Percentiles rank a stretch among this genome's conserved stretches.
phyloP scores from a whole-genome alignment of 2,329 filamentous ascomycete genomes.

The Alternaria burnsii region DNA sequence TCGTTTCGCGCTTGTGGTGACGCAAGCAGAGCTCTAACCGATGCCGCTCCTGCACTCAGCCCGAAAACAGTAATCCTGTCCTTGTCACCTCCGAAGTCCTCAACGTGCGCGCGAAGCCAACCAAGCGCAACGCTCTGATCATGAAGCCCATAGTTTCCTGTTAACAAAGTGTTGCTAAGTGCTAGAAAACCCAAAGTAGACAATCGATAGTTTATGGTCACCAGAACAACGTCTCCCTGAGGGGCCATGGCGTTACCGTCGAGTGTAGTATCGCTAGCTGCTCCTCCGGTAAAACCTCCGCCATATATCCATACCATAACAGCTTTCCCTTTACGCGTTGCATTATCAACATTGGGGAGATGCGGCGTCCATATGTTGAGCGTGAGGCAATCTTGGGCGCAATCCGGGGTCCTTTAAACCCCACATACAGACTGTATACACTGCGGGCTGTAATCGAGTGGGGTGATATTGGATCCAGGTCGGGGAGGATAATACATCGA shows the following conservation, averaged over 20 bases:
- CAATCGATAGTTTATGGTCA: slow-evolving; percentile 56
- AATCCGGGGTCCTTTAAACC: slow-evolving; percentile 18
- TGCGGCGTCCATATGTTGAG: slow-evolving; percentile 52
- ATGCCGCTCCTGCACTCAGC: slow-evolving; percentile 48
- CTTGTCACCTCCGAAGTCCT: slow-evolving; percentile 48
- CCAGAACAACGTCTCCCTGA: slow-evolving; percentile 57
- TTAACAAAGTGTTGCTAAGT: slow-evolving; percentile 53
- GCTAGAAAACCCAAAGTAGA: slow-evolving; percentile 48
- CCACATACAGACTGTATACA: slow-evolving; percentile 53
- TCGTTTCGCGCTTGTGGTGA: slow-evolving; percentile 59
- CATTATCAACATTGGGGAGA: slow-evolving; percentile 40
- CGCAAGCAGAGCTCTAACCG: slow-evolving; percentile 59
- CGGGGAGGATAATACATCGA: slow-evolving; percentile 50
- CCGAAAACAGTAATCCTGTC: slow-evolving; percentile 50
- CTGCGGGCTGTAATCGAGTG: slow-evolving; percentile 44
- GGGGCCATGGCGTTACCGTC: slow-evolving; percentile 58
- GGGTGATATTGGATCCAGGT: slow-evolving; percentile 45
- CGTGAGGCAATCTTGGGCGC: slow-evolving; percentile 58
- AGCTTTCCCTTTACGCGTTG: slow-evolving; percentile 47
- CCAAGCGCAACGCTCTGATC: slow-evolving; percentile 61
- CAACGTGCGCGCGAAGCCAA: slow-evolving; percentile 57
- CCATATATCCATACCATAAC: slow-evolving; percentile 61
- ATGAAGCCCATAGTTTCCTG: slow-evolving; percentile 60
- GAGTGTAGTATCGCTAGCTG: slow-evolving; percentile 55
- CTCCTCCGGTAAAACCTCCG: slow-evolving; percentile 54